phyloP scores from a whole-genome alignment of 2,329 filamentous ascomycete species.

The Ophiocordyceps camponoti-rufipedis region DNA sequence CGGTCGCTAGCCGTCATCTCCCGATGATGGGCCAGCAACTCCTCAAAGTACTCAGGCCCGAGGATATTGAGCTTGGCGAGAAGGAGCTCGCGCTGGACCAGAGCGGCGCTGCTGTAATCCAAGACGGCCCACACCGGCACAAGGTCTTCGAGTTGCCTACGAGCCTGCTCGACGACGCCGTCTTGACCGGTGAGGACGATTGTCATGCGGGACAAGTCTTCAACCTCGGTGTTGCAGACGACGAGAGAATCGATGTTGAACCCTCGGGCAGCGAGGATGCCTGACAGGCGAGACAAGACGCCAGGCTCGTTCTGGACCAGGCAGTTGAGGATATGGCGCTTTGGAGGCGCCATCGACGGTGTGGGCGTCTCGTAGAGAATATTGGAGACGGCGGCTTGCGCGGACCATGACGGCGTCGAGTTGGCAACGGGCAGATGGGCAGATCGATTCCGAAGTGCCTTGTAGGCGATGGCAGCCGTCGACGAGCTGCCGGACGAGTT shows the following conservation, averaged over 20 bases:
- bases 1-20: slow-evolving; percentile 48
- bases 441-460: slow-evolving; percentile 82
- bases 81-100: slow-evolving; percentile 89
- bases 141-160: slow-evolving; percentile 85
- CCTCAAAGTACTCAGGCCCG: slow-evolving; percentile 95
- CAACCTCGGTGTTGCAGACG: slow-evolving; percentile 93
- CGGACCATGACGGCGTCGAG: slow-evolving; percentile 64
- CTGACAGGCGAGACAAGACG: slow-evolving; percentile 88
- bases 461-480: slow-evolving; percentile 91
- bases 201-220: slow-evolving; percentile 94
- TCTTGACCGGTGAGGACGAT: slow-evolving; percentile 94
- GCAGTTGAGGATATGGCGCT: slow-evolving; percentile 94
- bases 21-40: slow-evolving; percentile 84
- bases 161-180: slow-evolving; percentile 91
- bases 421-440: slow-evolving; percentile 67
- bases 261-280: slow-evolving; percentile 84
- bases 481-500: slow-evolving; percentile 42
- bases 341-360: slow-evolving; percentile 65
- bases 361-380: slow-evolving; percentile 97
- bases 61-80: slow-evolving; percentile 94
- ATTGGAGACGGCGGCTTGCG: slow-evolving; percentile 87
- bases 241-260: slow-evolving; percentile 99
- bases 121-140: slow-evolving; percentile 97
- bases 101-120: slow-evolving; percentile 81
- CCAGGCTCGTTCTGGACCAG: slow-evolving; percentile 97